Evolutionary conservation across 225 moss, liverwort and hornwort genomes (phyloP).

Genomic region (Polytrichum commune): DNA sequence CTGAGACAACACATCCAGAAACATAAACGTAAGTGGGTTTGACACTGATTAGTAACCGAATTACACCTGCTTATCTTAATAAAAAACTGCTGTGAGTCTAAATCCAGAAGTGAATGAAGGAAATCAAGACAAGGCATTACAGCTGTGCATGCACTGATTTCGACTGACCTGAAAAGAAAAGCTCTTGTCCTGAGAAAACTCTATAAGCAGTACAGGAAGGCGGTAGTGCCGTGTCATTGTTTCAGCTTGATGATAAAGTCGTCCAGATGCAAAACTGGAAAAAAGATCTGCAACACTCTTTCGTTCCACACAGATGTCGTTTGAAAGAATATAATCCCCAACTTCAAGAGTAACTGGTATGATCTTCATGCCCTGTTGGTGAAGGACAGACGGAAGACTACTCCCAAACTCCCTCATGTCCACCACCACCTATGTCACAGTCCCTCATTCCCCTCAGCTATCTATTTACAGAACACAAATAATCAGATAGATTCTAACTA

Average conservation of each 20-base stretch:
- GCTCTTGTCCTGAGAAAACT: slow-evolving; percentile 96
- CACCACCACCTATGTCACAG: slow-evolving; percentile 80
- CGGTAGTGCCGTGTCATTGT: slow-evolving; percentile 90
- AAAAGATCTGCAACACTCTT: slow-evolving; percentile 92
- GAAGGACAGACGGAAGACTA: slow-evolving; percentile 91
- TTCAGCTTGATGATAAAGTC: slow-evolving; percentile 97
- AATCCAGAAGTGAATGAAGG: too few species aligned
- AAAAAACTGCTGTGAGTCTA: not conserved
- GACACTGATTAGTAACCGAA: too few species aligned
- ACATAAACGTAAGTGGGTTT: too few species aligned
- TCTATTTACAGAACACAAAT: not conserved
- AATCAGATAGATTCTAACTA: not conserved
- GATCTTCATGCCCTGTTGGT: slow-evolving; percentile 94
- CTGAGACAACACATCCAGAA: slow-evolving; percentile 38
- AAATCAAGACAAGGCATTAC: too few species aligned
- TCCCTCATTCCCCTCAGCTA: slow-evolving; percentile 12
- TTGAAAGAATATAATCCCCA: slow-evolving; percentile 95
- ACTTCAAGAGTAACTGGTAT: slow-evolving; percentile 98
- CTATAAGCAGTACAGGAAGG: slow-evolving; percentile 86
- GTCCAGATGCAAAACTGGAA: slow-evolving; percentile 86
- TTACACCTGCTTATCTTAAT: not conserved
- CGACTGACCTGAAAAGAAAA: slow-evolving; percentile 80
- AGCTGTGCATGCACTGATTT: too few species aligned
- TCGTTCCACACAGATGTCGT: slow-evolving; percentile 92
- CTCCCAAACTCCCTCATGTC: slow-evolving; percentile 99